phyloP scores from a whole-genome alignment of 495 filamentous ascomycete genomes.

The Amniculicola lignicola region DNA sequence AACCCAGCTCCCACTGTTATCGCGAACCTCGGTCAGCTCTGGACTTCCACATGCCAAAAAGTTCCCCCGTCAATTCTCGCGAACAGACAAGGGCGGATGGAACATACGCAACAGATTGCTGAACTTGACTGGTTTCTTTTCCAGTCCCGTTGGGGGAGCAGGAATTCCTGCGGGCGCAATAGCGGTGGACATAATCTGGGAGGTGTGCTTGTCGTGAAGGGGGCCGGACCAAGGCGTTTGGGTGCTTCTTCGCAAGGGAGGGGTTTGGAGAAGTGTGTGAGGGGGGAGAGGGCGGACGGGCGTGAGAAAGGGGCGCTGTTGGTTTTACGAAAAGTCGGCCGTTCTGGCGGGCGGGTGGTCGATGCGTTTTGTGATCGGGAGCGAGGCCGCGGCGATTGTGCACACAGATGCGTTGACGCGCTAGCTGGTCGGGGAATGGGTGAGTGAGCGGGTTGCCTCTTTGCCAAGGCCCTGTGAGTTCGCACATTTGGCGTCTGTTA shows the following conservation, averaged over 20 bases:
- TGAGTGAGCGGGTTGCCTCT: slow-evolving; percentile 19
- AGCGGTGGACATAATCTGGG: slow-evolving; percentile 42
- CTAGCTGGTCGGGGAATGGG: slow-evolving; percentile 27
- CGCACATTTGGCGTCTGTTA: no score
- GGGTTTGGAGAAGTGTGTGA: slow-evolving; percentile 8
- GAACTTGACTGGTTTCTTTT: slow-evolving; percentile 99
- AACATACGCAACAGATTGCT: slow-evolving; percentile 83
- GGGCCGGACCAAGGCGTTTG: slow-evolving; percentile 45
- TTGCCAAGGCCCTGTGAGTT: no score
- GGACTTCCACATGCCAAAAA: neutral
- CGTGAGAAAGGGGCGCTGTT: neutral
- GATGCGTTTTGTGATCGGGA: slow-evolving; percentile 10
- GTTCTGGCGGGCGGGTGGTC: slow-evolving; percentile 25
- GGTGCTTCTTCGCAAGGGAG: slow-evolving; percentile 64
- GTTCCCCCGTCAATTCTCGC: neutral
- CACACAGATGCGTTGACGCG: slow-evolving; percentile 9
- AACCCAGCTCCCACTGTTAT: slow-evolving; percentile 78
- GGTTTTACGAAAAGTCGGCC: slow-evolving; percentile 4
- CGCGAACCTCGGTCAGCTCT: slow-evolving; percentile 25
- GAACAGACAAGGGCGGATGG: no score
- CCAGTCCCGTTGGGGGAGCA: slow-evolving; percentile 61
- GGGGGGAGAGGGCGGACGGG: neutral
- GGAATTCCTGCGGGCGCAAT: slow-evolving; percentile 50
- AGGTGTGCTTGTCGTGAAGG: slow-evolving; percentile 19
- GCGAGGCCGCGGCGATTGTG: neutral